These are phyloP conservation scores for Drosera spatulata DNA, from an alignment of 179 eudicot genomes.

Conservation along the genomic window DNA sequence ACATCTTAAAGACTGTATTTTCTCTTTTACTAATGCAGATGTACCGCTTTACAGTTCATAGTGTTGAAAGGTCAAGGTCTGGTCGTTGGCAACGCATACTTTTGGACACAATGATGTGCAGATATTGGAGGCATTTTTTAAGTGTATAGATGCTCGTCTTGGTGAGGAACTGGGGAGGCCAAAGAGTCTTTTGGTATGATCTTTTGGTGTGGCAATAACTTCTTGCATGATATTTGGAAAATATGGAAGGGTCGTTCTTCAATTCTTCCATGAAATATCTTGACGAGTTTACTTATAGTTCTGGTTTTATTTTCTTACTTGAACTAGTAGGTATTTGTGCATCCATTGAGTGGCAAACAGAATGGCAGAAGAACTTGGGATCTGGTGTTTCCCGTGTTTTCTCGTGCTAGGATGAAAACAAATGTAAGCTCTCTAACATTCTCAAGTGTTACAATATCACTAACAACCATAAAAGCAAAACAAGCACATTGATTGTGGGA, in stretches of 20 bases:
- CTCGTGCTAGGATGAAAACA: slow-evolving; percentile 69
- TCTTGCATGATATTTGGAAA: no score
- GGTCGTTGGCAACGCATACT: slow-evolving; percentile 53
- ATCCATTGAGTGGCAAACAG: slow-evolving; percentile 86
- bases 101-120: slow-evolving; percentile 65
- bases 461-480: no score
- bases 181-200: slow-evolving; percentile 71
- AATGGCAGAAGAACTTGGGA: slow-evolving; percentile 71
- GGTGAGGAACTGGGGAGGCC: slow-evolving; percentile 57
- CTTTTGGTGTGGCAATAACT: background rate
- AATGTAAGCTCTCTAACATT: slow-evolving; percentile 34
- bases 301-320: background rate
- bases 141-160: slow-evolving; percentile 36
- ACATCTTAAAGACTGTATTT: slow-evolving; percentile 4
- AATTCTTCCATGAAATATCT: no score
- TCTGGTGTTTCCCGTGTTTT: slow-evolving; percentile 73
- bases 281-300: background rate
- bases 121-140: slow-evolving; percentile 52
- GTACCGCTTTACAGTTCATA: slow-evolving; percentile 70
- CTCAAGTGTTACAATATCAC: background rate
- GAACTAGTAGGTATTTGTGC: slow-evolving; percentile 30
- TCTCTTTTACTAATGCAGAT: slow-evolving; percentile 39
- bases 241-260: no score
- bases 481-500: no score
- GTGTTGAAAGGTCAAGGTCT: slow-evolving; percentile 52